Evolutionary conservation across 768 basidiomycete species (phyloP).

Genomic region (Auricularia auricula-judae): DNA sequence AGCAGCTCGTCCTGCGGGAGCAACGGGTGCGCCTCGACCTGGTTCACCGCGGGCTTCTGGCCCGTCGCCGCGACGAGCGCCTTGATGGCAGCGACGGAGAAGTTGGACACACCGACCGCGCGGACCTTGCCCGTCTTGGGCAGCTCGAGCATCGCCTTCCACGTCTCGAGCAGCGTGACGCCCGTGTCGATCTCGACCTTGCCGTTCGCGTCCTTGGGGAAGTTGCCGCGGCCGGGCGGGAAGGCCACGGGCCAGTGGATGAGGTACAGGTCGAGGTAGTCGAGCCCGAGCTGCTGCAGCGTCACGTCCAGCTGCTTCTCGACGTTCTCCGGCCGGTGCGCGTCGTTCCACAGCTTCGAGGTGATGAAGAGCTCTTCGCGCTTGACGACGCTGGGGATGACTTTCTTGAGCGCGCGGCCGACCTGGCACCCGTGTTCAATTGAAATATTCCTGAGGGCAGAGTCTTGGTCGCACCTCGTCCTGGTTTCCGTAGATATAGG

Average conservation of each 20-base stretch:
- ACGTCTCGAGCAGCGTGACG: slow-evolving; percentile 61
- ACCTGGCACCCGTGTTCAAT: slow-evolving; percentile 23
- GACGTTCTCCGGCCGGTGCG: slow-evolving; percentile 54
- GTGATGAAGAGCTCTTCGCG: slow-evolving; percentile 77
- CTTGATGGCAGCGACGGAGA: slow-evolving; percentile 52
- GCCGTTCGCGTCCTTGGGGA: slow-evolving; percentile 30
- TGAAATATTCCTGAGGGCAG: not conserved
- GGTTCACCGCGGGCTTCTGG: slow-evolving; percentile 66
- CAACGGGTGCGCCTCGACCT: slow-evolving; percentile 75
- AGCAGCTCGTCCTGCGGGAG: slow-evolving; percentile 67
- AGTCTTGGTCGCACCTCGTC: slow-evolving; percentile 31
- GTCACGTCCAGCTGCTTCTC: slow-evolving; percentile 71
- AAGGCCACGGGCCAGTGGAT: slow-evolving; percentile 77
- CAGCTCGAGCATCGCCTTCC: slow-evolving; percentile 69
- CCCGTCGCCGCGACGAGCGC: slow-evolving; percentile 59
- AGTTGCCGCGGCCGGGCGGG: slow-evolving; percentile 39
- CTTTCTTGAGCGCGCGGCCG: slow-evolving; percentile 61
- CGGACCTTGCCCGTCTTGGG: slow-evolving; percentile 59
- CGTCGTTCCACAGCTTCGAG: slow-evolving; percentile 73
- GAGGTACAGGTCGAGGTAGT: slow-evolving; percentile 76
- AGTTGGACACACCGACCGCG: slow-evolving; percentile 77
- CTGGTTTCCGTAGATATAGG: slow-evolving; percentile 72
- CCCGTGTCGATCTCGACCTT: slow-evolving; percentile 45
- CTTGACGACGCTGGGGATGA: slow-evolving; percentile 65
- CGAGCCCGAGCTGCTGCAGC: slow-evolving; percentile 54